Percentiles rank a stretch among this genome's conserved stretches.
Conservation (phyloP, 2,329 filamentous ascomycete species). For the Pezizomycotina sp. region DNA sequence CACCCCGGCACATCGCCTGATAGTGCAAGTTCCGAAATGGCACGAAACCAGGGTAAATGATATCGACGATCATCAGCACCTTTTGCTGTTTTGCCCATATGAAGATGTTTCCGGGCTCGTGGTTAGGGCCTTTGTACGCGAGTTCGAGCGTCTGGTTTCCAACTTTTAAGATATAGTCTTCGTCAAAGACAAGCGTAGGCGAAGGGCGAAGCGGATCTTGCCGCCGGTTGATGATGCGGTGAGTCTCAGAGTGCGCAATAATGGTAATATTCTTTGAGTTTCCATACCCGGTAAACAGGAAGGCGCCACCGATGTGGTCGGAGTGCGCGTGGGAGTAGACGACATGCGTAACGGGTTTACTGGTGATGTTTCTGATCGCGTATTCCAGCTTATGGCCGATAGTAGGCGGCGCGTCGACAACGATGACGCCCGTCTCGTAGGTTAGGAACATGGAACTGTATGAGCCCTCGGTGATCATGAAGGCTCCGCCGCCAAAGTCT, state of each 20-base stretch:
- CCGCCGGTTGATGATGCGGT: slow-evolving; percentile 11
- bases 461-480: slow-evolving; percentile 23
- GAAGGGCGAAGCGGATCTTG: slow-evolving; percentile 21
- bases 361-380: slow-evolving; percentile 24
- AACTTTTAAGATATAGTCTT: slow-evolving; percentile 17
- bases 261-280: slow-evolving; percentile 10
- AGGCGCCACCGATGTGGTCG: slow-evolving; percentile 24
- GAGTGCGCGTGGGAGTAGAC: slow-evolving; percentile 25
- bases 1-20: slow-evolving; percentile 24
- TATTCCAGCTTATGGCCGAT: slow-evolving; percentile 22
- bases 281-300: too few relatives aligned
- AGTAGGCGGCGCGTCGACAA: slow-evolving; percentile 25
- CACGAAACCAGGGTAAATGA: slow-evolving; percentile 25
- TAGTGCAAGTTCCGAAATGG: slow-evolving; percentile 22
- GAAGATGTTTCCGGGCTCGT: slow-evolving; percentile 26
- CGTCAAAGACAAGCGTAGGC: slow-evolving; percentile 21
- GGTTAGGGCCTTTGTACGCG: slow-evolving; percentile 24
- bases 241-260: slow-evolving; percentile 23
- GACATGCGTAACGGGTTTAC: slow-evolving; percentile 22
- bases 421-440: slow-evolving; percentile 23
- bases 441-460: slow-evolving; percentile 25
- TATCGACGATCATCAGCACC: slow-evolving; percentile 25
- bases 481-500: slow-evolving; percentile 22
- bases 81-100: slow-evolving; percentile 24
- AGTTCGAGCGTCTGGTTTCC: slow-evolving; percentile 26